Percentiles rank a stretch among this genome's conserved stretches.
Evolutionary conservation across 192 early-diverging fungal species (phyloP).

Genomic region (Coemansia sp.): DNA sequence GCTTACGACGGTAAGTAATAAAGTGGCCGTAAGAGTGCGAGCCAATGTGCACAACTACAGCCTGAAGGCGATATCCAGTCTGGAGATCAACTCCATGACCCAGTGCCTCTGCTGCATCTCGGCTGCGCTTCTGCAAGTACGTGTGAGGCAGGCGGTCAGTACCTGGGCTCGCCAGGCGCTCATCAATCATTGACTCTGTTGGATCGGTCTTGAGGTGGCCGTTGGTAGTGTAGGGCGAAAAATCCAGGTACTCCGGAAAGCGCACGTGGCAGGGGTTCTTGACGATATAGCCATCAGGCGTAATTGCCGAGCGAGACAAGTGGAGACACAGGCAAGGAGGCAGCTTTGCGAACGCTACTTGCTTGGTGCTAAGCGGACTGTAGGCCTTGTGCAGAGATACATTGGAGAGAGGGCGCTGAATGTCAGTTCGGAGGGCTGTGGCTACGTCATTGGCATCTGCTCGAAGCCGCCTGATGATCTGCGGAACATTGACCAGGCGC

Average conservation of each 20-base stretch:
- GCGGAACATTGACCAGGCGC: constrained; percentile 34
- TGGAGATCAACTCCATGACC: constrained; percentile 28
- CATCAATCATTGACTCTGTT: constrained; percentile 56
- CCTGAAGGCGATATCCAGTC: constrained; percentile 71
- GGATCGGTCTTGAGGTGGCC: constrained; percentile 58
- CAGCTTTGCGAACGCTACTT: constrained; percentile 75
- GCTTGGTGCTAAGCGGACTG: constrained; percentile 65
- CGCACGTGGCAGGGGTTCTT: constrained; percentile 83
- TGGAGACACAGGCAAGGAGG: constrained; percentile 81
- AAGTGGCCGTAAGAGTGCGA: constrained; percentile 93
- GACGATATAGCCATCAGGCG: constrained; percentile 66
- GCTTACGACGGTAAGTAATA: constrained; percentile 79
- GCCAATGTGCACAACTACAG: constrained; percentile 90
- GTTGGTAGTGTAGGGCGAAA: constrained; percentile 68
- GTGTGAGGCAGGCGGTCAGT: not conserved
- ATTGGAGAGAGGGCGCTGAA: constrained; percentile 45
- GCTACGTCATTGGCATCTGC: constrained; percentile 34
- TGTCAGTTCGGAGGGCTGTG: constrained; percentile 49
- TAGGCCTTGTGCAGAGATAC: constrained; percentile 47
- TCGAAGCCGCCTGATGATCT: constrained; percentile 27
- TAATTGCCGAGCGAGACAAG: constrained; percentile 77
- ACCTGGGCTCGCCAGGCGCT: not conserved
- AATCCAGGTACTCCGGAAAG: constrained; percentile 79
- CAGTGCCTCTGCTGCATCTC: constrained; percentile 39
- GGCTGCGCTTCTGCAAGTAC: constrained; percentile 19